Evolutionary conservation across 352 stramenopile species (phyloP).

Genomic region (Phytophthora sojae): DNA sequence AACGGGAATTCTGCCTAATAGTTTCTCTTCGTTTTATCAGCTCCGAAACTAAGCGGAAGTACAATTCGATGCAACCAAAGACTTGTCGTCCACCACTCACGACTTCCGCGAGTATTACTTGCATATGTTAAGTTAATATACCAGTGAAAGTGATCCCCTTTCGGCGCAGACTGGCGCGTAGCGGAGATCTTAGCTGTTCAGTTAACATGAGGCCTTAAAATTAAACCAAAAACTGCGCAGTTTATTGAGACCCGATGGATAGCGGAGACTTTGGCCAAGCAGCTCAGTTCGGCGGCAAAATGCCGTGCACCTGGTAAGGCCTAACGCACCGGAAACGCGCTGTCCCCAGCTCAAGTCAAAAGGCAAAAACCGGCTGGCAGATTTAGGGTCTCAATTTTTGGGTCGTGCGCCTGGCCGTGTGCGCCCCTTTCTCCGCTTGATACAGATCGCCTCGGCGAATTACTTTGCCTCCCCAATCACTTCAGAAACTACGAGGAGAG

Average conservation of each 20-base stretch:
- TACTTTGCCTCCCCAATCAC: constrained; percentile 16
- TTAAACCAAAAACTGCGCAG: no score
- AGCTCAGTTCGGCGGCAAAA: neutral
- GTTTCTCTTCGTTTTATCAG: no score
- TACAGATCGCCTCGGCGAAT: constrained; percentile 14
- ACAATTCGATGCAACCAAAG: no score
- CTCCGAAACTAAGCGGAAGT: no score
- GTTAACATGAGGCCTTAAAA: no score
- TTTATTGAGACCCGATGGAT: neutral
- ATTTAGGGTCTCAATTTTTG: neutral
- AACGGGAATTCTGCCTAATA: no score
- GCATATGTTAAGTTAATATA: no score
- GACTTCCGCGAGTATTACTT: no score
- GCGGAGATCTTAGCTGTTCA: no score
- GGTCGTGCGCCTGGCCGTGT: neutral
- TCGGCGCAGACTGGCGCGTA: no score
- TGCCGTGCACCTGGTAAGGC: neutral
- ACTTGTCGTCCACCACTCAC: no score
- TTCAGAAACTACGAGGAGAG: constrained; percentile 37
- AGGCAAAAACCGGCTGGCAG: neutral
- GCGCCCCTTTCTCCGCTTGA: constrained; percentile 20
- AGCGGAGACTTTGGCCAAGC: neutral
- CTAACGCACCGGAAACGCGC: neutral
- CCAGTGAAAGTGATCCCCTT: no score
- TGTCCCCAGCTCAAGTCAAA: neutral